Base-by-base conservation (phyloP, 495 filamentous ascomycete species). In the Sabuloglossum arenarium region DNA sequence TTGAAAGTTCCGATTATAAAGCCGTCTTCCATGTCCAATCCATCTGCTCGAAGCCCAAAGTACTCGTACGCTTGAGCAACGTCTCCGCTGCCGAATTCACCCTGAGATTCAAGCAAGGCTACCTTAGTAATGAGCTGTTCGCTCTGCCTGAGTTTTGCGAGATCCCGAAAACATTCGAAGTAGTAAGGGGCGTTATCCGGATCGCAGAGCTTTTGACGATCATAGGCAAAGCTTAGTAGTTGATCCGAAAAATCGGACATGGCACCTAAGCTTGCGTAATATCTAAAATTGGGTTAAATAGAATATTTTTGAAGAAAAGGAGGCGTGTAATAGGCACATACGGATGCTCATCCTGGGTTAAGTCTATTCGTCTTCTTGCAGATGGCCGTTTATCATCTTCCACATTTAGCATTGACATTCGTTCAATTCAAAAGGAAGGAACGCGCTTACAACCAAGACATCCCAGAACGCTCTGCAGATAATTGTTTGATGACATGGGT, bases 1-100 rank as follows among this genome's bases (percentile, higher is more conserved):
- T 75, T 74, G 58, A 79, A 83, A 39, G 65, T 71, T 10, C 74
- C 73, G 52, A 81, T 71, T 29, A 84, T 79, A 50, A 61, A 69
- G 9, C 80, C 76, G 23, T 82, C 79, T 5, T 67, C 70, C 39
- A 76, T 61, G 31, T 61, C 59, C 6, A 45, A 46, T 29, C 70
- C 66, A 30, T 72, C 60, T 25, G 63, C 57, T 19, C 63, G 61
- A 0, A 81, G 62, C 10, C 69, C 71, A 55, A 84, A 75, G 54
- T 71, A 76, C 37, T 66, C 60, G 61, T 77, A 82, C 6, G 80
- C 79, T 24, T 61, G 54, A 0, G 59, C 57, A 3, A 76, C 51
- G 34, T 75, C 71, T 19, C 63, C 56, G 34, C 66, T 56, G 55
- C 69, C 71, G 16, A 70, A 58, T 14, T 67, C 54, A 14, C 69